A percentile compares a stretch with the other conserved stretches of the same genome.
Conservation (phyloP, 1,139 yeast genomes). For the Spathaspora sp. region DNA sequence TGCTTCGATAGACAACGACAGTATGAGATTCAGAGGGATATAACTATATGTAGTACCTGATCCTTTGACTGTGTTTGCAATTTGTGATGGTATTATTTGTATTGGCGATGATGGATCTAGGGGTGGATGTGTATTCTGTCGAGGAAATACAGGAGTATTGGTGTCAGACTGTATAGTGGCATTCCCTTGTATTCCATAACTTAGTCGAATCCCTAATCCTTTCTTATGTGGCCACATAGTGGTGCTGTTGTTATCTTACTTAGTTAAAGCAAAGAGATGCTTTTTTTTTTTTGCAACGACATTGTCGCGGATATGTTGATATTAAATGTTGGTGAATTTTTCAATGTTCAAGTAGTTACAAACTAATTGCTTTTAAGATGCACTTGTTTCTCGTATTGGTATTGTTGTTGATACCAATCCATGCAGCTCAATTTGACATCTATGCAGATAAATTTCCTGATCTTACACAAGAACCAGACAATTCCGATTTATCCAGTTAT, state of each 20-base stretch:
- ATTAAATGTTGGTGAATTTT: not conserved
- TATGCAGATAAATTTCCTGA: slow-evolving; percentile 4
- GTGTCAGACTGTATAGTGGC: slow-evolving; percentile 14
- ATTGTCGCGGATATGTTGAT: not conserved
- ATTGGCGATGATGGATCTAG: not conserved
- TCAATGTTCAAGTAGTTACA: not conserved
- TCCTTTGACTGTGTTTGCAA: not conserved
- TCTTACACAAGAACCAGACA: not conserved
- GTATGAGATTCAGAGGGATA: slow-evolving; percentile 26
- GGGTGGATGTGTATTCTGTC: slow-evolving; percentile 5
- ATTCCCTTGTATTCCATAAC: slow-evolving; percentile 39
- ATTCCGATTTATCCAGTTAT: slow-evolving; percentile 10
- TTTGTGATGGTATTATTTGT: slow-evolving; percentile 5
- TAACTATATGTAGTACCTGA: slow-evolving; percentile 9
- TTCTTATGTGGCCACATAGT: slow-evolving; percentile 46
- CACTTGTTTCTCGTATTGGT: not conserved
- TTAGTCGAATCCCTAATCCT: slow-evolving; percentile 41
- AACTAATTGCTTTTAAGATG: not conserved
- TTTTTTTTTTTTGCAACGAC: too few relatives aligned
- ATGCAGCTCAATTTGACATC: slow-evolving; percentile 12
- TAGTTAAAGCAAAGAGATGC: too few relatives aligned
- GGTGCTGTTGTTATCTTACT: not conserved
- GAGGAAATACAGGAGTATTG: slow-evolving; percentile 2
- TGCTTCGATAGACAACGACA: slow-evolving; percentile 25
- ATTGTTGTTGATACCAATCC: slow-evolving; percentile 5